A percentile compares a stretch with the other conserved stretches of the same genome.
Evolutionary conservation across 2,329 filamentous ascomycete genomes (phyloP).

Genomic region (Colletotrichum theobromicola): DNA sequence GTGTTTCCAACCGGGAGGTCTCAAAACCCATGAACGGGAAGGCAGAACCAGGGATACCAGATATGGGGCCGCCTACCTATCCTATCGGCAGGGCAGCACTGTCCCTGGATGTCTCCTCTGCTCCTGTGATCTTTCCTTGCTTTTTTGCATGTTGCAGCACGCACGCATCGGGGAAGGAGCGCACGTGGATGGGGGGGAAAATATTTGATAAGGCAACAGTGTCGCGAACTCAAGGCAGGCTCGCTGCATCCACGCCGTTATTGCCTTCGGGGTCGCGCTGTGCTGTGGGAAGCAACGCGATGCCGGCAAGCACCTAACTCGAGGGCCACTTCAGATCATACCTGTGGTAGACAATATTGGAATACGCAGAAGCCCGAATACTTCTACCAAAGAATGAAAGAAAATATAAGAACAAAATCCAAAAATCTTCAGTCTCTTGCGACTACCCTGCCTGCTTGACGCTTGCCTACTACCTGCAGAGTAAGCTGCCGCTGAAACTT

Average conservation of each 20-base stretch:
- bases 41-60: not conserved
- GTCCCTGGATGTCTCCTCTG: not conserved
- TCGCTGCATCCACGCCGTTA: not conserved
- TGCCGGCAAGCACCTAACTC: not conserved
- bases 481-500: conserved; percentile 19
- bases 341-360: not conserved
- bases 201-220: not conserved
- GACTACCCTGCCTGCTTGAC: not conserved
- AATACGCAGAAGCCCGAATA: not conserved
- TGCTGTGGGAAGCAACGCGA: not conserved
- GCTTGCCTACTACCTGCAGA: not conserved
- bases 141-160: conserved; percentile 5
- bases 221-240: not conserved
- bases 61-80: not conserved
- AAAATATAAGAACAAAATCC: not conserved
- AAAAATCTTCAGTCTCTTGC: not conserved
- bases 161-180: not conserved
- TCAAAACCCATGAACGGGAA: not conserved
- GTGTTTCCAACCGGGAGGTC: not conserved
- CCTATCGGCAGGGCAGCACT: not conserved
- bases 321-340: not conserved
- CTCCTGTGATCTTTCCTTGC: not conserved
- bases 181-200: not conserved
- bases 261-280: not conserved
- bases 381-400: not conserved